Evolutionary conservation across 2,329 filamentous ascomycete genomes (phyloP).

Genomic region (Leptosphaerulina australis): DNA sequence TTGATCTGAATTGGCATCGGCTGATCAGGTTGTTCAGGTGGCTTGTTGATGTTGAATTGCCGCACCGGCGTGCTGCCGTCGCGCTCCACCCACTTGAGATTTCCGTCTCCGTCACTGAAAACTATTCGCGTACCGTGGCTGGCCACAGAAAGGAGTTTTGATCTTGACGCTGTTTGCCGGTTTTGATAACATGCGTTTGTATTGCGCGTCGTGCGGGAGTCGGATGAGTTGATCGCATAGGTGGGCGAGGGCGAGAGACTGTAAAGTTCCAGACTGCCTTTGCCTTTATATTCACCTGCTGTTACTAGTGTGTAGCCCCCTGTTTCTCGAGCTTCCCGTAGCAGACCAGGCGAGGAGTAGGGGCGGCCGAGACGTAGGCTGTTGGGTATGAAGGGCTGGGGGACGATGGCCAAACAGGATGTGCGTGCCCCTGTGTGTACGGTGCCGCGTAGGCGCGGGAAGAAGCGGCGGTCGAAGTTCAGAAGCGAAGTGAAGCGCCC

Average conservation of each 20-base stretch:
- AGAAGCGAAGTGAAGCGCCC: slow-evolving; percentile 88
- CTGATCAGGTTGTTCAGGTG: not conserved
- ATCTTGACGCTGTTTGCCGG: slow-evolving; percentile 78
- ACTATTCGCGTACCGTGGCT: slow-evolving; percentile 83
- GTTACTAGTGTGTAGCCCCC: slow-evolving; percentile 52
- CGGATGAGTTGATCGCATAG: slow-evolving; percentile 38
- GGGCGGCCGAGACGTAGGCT: slow-evolving; percentile 63
- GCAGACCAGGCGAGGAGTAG: slow-evolving; percentile 61
- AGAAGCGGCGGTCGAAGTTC: slow-evolving; percentile 86
- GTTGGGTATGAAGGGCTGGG: slow-evolving; percentile 69
- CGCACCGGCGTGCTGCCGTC: slow-evolving; percentile 69
- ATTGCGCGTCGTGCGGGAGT: slow-evolving; percentile 36
- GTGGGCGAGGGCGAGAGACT: slow-evolving; percentile 57
- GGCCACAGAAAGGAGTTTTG: slow-evolving; percentile 80
- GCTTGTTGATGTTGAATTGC: slow-evolving; percentile 63
- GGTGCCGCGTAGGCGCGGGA: slow-evolving; percentile 76
- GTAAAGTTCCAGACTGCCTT: slow-evolving; percentile 78
- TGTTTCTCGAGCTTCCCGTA: slow-evolving; percentile 60
- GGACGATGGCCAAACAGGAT: slow-evolving; percentile 72
- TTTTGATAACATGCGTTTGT: slow-evolving; percentile 63
- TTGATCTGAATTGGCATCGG: not conserved
- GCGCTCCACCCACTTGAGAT: slow-evolving; percentile 88
- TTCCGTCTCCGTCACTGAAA: slow-evolving; percentile 81
- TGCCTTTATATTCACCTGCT: slow-evolving; percentile 7
- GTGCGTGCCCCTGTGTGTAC: slow-evolving; percentile 84